Evolutionary conservation across 495 filamentous ascomycete genomes (phyloP), one percentile per base, ranked within the genome.

Genomic region (Bacidia gigantensis): DNA sequence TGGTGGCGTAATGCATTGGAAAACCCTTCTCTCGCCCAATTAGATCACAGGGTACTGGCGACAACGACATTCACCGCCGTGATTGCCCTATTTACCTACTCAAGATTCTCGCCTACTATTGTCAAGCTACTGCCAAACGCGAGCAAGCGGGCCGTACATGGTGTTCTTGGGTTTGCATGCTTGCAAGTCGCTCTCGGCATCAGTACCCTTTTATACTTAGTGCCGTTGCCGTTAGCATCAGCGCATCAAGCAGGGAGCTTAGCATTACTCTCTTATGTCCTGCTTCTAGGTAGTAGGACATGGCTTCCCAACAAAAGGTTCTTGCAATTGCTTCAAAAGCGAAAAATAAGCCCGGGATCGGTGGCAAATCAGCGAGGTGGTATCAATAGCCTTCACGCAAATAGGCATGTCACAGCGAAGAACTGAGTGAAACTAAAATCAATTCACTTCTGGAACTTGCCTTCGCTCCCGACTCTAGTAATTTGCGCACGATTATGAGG

Each of bases 1-100:
- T 86, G 82, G 80, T 98, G 92, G 92, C 79, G 92, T 56, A 98
- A 97, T 71, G 81, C 87, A 77, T 81, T 95, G 11, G 92, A 96
- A 72, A 98, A 98, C 68, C 93, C 92, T 9, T 88, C 86, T 0
- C 73, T 89, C 9, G 92, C 95, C 10, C 92, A 98, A 65, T 77
- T 98, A 22, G 86, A 98, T 65, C 92, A 98, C 70, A 81, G 92
- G n/a, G 83, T 90, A 54, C 72, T 95, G 17, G 92, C 92, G 44
- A 86, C 77, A 49, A 87, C 84, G 1, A 95, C 93, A 7, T 94
- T 96, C 69, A 82, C 81, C 17, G 77, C 82, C 51, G 77, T 97
- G 44, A 70, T 89, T 42, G 75, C 77, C 1, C 71, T 97, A 11
- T 89, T 82, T 67, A 78, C 76, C 10, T 97, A 93, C 64, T 72